Evolutionary conservation across 352 stramenopile species (phyloP), one percentile per base, ranked within the genome.

Genomic region (Halophytophthora batemanensis): DNA sequence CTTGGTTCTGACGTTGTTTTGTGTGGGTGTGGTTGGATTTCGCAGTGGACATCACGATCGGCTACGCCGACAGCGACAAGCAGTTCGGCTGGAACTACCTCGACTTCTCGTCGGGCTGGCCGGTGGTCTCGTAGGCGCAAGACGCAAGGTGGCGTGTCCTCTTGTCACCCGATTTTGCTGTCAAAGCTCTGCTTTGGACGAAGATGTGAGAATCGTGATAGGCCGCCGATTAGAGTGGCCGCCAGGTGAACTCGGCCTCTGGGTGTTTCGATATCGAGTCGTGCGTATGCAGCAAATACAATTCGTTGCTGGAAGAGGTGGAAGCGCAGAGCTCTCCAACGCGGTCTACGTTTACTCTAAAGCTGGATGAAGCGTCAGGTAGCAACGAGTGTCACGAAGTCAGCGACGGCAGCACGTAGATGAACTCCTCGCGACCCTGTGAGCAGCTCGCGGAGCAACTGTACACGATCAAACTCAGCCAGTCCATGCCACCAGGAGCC

Each of bases 391-490:
- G 11, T 56, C 38, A 56, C 17, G 40, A 25, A 46, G 51, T 61
- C 8, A 52, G 28, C 1, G 61, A 62, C 19, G 78, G 76, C 37
- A 90, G 55, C 13, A 92, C 77, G 53, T 78, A 77, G 14, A 88
- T 53, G 40, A 86, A 86, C 51, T 94, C 83, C 29, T 89, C 77
- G 28, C 65, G 62, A 50, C 79, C 87, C 6, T 59, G 59, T 10
- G 58, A 18, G 48, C 83, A 94, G 54, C 81, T 92, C 31, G 59
- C 60, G 7, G 81, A 75, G 42, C 83, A 94, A 35, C 78, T 85
- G 55, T 85, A 94, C 7, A 94, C 68, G 13, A 90, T 55, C 11
- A 91, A 67, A 44, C 79, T 88, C 28, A 87, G 59, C 83, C 83
- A 94, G 31, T 94, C 83, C 81, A 92, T 94, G 31, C 79, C 79